Evolutionary conservation across 164 flowering plant genomes (phyloP).

Genomic region (Nymphaea colorata): DNA sequence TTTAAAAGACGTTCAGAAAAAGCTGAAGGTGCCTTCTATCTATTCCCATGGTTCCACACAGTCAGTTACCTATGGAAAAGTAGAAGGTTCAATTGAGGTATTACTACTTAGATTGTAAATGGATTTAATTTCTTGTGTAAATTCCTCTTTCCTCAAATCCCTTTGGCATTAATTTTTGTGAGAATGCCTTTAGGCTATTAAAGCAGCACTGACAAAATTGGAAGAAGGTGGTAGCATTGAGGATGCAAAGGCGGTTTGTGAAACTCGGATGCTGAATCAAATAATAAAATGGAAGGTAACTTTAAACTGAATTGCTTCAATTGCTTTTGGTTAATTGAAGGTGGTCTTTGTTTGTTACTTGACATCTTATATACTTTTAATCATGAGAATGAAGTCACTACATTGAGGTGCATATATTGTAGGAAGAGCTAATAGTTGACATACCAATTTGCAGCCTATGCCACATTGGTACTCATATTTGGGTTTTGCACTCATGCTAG

Average conservation of each 20-base stretch:
- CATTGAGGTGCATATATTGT: neutral
- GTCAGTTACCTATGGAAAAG: conserved; percentile 45
- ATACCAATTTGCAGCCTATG: too few relatives aligned
- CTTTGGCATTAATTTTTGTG: neutral
- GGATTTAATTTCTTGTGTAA: neutral
- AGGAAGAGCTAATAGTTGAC: too few relatives aligned
- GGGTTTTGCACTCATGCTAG: too few relatives aligned
- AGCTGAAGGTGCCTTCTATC: conserved; percentile 38
- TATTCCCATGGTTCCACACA: conserved; percentile 26
- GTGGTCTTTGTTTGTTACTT: too few relatives aligned
- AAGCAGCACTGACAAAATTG: conserved; percentile 49
- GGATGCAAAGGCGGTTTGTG: conserved; percentile 78
- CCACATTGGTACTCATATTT: too few relatives aligned
- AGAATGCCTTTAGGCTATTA: conserved; percentile 42
- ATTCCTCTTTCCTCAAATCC: neutral
- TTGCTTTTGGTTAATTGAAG: neutral
- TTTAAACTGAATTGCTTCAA: neutral
- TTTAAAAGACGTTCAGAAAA: conserved; percentile 32
- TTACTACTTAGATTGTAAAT: neutral
- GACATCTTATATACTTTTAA: neutral
- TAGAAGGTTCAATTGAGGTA: conserved; percentile 74
- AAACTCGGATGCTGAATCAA: conserved; percentile 42
- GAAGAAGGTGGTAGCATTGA: conserved; percentile 47
- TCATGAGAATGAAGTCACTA: neutral
- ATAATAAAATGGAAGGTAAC: conserved; percentile 64